These are phyloP conservation scores for Pyricularia sp. DNA, from an alignment of 2,329 filamentous ascomycete genomes.

Conservation along the genomic window DNA sequence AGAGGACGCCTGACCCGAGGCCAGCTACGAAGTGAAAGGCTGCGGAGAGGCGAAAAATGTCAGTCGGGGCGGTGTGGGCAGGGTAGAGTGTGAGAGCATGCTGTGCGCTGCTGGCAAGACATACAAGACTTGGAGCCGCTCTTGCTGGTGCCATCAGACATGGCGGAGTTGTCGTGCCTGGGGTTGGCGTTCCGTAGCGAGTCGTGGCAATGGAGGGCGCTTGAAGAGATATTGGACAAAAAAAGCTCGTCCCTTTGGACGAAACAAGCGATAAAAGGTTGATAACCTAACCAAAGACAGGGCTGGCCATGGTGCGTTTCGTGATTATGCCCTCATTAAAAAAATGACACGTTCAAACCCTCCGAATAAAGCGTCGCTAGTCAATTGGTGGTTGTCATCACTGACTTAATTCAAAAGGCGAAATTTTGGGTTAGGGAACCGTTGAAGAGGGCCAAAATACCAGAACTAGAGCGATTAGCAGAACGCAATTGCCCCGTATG, in stretches of 20 bases:
- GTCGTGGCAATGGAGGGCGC: background rate
- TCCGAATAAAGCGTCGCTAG: background rate
- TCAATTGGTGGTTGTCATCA: background rate
- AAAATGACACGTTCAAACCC: background rate
- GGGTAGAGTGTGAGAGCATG: background rate
- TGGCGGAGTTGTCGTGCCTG: constrained; percentile 10
- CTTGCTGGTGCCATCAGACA: constrained; percentile 24
- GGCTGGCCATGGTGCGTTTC: background rate
- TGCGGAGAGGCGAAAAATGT: constrained; percentile 19
- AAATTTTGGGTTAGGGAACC: background rate
- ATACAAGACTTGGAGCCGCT: constrained; percentile 23
- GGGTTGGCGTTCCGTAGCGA: background rate
- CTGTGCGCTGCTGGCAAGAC: constrained; percentile 4
- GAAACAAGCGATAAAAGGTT: background rate
- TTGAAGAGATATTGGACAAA: background rate
- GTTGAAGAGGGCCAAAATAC: background rate
- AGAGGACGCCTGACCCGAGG: constrained; percentile 76
- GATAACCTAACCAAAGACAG: background rate
- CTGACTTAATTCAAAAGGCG: background rate
- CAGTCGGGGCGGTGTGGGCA: background rate
- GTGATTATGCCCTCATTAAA: background rate
- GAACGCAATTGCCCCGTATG: background rate
- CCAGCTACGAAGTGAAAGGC: constrained; percentile 85
- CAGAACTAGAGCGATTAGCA: background rate
- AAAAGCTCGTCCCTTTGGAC: background rate